A percentile compares a stretch with the other conserved stretches of the same genome.
phyloP scores from a whole-genome alignment of 1,139 yeast genomes.

The Lodderomyces theae region DNA sequence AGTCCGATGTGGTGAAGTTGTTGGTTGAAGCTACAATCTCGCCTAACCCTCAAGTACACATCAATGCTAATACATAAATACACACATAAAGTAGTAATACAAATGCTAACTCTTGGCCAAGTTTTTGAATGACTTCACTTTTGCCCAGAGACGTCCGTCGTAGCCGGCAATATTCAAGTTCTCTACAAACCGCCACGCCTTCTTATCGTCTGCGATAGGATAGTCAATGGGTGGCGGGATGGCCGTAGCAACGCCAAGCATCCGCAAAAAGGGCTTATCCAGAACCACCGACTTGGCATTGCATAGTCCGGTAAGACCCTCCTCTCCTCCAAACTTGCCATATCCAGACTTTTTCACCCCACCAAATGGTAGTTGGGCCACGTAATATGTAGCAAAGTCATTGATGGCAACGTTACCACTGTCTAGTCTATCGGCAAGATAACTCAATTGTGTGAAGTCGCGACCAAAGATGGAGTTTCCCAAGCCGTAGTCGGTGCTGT shows the following conservation, averaged over 20 bases:
- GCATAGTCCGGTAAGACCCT: conserved; percentile 88
- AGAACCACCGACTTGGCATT: conserved; percentile 80
- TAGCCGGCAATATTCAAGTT: conserved; percentile 87
- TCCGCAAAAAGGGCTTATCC: conserved; percentile 69
- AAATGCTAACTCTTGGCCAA: conserved; percentile 29
- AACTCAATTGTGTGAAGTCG: conserved; percentile 52
- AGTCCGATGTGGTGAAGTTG: conserved; percentile 65
- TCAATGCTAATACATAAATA: conserved; percentile 52
- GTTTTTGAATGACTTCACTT: conserved; percentile 38
- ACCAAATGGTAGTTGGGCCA: conserved; percentile 95
- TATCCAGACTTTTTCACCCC: conserved; percentile 91
- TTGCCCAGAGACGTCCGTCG: conserved; percentile 70
- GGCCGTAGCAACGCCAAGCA: conserved; percentile 61
- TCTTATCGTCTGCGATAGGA: conserved; percentile 76
- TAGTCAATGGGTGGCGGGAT: conserved; percentile 89
- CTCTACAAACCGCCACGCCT: conserved; percentile 85
- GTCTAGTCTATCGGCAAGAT: conserved; percentile 59
- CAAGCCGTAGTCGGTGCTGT: conserved; percentile 83
- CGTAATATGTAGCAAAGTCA: conserved; percentile 94
- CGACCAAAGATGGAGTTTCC: conserved; percentile 88
- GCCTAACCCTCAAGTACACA: conserved; percentile 80
- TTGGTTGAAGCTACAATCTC: conserved; percentile 76
- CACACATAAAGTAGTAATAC: no score
- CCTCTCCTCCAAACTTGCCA: conserved; percentile 96
- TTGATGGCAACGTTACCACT: conserved; percentile 94